These are phyloP conservation scores for Aureobasidium subglaciale DNA, from an alignment of 2,329 filamentous ascomycete species.

Conservation along the genomic window DNA sequence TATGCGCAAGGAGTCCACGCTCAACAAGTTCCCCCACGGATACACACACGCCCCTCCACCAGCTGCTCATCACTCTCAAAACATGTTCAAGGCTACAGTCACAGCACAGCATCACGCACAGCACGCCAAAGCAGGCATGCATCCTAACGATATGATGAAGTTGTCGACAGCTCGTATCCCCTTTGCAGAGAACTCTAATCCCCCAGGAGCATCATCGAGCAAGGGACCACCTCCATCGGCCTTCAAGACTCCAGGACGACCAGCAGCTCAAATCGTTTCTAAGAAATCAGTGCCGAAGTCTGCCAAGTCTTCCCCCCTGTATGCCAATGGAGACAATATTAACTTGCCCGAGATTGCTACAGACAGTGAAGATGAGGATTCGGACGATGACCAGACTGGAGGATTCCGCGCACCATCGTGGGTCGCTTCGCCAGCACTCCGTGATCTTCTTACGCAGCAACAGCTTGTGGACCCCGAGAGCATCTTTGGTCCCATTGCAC, in stretches of 20 bases:
- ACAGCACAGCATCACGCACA: constrained; percentile 59
- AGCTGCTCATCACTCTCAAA: constrained; percentile 39
- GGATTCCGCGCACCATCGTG: constrained; percentile 66
- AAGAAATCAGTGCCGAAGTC: constrained; percentile 46
- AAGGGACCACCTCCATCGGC: constrained; percentile 8
- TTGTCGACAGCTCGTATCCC: constrained; percentile 83
- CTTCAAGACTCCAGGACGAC: constrained; percentile 64
- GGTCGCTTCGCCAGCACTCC: constrained; percentile 82
- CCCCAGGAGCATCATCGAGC: constrained; percentile 31
- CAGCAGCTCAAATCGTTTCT: constrained; percentile 30
- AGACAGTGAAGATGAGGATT: constrained; percentile 78
- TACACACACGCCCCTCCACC: constrained; percentile 53
- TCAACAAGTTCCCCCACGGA: constrained; percentile 55
- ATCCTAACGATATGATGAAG: constrained; percentile 78
- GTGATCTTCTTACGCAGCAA: constrained; percentile 67
- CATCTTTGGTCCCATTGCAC: constrained; percentile 83
- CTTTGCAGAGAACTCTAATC: constrained; percentile 66
- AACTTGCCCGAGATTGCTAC: constrained; percentile 92
- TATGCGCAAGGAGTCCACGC: constrained; percentile 55
- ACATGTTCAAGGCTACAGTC: constrained; percentile 58
- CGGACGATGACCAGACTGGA: constrained; percentile 41
- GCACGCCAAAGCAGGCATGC: constrained; percentile 45
- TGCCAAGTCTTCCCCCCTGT: constrained; percentile 71
- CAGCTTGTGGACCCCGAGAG: constrained; percentile 76
- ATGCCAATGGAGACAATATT: constrained; percentile 83